Evolutionary conservation across 345 rosid genomes (phyloP), one percentile per base, ranked within the genome.

Genomic region (Citrus australasica): DNA sequence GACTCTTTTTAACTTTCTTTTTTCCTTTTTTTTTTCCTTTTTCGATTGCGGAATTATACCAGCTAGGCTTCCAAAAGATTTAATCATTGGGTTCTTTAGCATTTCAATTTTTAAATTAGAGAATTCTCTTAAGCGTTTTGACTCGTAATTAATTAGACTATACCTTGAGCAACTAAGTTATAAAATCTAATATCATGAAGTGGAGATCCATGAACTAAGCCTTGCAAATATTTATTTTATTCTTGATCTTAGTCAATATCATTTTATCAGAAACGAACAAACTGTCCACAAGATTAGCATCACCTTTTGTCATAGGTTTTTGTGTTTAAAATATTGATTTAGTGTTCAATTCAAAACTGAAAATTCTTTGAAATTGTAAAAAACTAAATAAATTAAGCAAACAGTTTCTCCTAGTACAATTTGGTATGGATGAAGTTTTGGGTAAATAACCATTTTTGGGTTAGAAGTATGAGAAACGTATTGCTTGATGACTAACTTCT

Each of bases 151-250:
- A n/a, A 3, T 71, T 53, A 51, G 40, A 71, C 10, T 30, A 21
- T 70, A 67, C 71, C 14, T 59, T 7, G 19, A 17, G 73, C 59
- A 46, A 48, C 48, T 69, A 27, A 69, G 55, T 21, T 69, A 11
- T 17, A 33, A 22, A 32, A 33, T 58, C 32, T 33, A 46, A 33
- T 33, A 13, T 35, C 6, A 33, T 33, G 76, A 58, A 40, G 77
- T 62, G 77, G 77, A 42, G 77, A 74, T 40, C 77, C 69, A 74
- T 21, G 69, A 74, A 72, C 75, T 71, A 32, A 48, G 33, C 35
- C 55, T 3, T 28, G 60, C 61, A 33, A 11, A 30, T 30, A 8
- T 55, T 30, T 19, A 4, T 32, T 55, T 28, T 4, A 27, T 28
- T 11, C 10, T 40, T 25, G 66, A 25, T 30, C 35, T 70, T 70